phyloP scores from a whole-genome alignment of 192 early-diverging fungal species.

The Umbelopsis sp. region DNA sequence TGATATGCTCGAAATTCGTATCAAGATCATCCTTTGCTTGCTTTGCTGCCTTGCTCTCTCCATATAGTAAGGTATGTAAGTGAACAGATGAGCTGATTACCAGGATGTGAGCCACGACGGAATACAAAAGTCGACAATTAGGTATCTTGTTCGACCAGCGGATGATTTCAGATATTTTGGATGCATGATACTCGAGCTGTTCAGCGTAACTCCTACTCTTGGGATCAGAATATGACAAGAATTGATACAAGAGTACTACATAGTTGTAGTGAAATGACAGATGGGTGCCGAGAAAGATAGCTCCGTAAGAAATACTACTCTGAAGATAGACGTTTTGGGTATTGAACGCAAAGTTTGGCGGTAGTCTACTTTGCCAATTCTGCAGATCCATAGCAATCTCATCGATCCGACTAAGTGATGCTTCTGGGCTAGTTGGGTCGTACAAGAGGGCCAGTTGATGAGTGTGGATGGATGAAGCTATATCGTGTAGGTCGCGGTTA shows the following conservation, averaged over 20 bases:
- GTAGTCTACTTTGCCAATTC: background rate
- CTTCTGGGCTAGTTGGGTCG: conserved; percentile 14
- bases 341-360: background rate
- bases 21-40: conserved; percentile 14
- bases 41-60: background rate
- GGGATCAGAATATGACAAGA: conserved; percentile 1
- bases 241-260: conserved; percentile 15
- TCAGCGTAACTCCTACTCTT: conserved; percentile 7
- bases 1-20: conserved; percentile 18
- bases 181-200: conserved; percentile 12
- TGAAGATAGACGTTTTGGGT: conserved; percentile 7
- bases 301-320: conserved; percentile 7
- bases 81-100: conserved; percentile 17
- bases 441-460: conserved; percentile 16
- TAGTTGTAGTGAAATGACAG: conserved; percentile 20
- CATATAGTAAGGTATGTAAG: conserved; percentile 13
- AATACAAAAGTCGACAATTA: background rate
- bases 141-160: conserved; percentile 18
- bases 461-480: background rate
- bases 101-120: conserved; percentile 10
- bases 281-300: conserved; percentile 18
- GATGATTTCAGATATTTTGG: conserved; percentile 19
- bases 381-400: conserved; percentile 11
- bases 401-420: conserved; percentile 10
- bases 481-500: conserved; percentile 15